A percentile compares a stretch with the other conserved stretches of the same genome.
These are phyloP conservation scores for Thoreauomyces humboldtii DNA, from an alignment of 192 early-diverging fungal genomes.

Conservation along the genomic window DNA sequence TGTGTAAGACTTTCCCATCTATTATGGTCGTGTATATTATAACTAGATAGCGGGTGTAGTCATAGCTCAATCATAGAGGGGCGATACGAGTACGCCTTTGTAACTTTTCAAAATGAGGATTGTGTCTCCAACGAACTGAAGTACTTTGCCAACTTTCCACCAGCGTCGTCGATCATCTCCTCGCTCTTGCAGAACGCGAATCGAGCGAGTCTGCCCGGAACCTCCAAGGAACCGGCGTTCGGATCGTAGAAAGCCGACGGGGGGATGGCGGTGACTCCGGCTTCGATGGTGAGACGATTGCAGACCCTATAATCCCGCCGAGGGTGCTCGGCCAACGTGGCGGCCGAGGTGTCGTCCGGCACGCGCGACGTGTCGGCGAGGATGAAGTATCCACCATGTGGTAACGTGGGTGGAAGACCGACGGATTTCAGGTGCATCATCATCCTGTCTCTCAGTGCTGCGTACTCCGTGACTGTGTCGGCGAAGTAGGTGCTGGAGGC, in stretches of 20 bases:
- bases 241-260: constrained; percentile 83
- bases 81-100: too few relatives aligned
- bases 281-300: constrained; percentile 81
- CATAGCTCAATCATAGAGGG: too few relatives aligned
- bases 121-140: too few relatives aligned
- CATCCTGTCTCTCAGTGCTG: constrained; percentile 71
- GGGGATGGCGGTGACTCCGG: constrained; percentile 90
- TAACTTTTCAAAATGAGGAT: too few relatives aligned
- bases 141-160: constrained; percentile 52
- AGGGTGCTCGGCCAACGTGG: constrained; percentile 4
- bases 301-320: constrained; percentile 75
- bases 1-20: too few relatives aligned
- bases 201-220: constrained; percentile 74
- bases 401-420: constrained; percentile 76
- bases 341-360: constrained; percentile 44
- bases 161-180: constrained; percentile 75
- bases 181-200: constrained; percentile 95
- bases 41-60: too few relatives aligned
- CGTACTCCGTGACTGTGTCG: constrained; percentile 66
- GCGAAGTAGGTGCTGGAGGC: constrained; percentile 60
- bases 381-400: constrained; percentile 92
- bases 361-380: constrained; percentile 76
- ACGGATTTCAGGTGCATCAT: constrained; percentile 60
- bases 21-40: too few relatives aligned
- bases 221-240: constrained; percentile 12